Conservation (phyloP, 306 rosid genomes). For the Fagus crenata region DNA sequence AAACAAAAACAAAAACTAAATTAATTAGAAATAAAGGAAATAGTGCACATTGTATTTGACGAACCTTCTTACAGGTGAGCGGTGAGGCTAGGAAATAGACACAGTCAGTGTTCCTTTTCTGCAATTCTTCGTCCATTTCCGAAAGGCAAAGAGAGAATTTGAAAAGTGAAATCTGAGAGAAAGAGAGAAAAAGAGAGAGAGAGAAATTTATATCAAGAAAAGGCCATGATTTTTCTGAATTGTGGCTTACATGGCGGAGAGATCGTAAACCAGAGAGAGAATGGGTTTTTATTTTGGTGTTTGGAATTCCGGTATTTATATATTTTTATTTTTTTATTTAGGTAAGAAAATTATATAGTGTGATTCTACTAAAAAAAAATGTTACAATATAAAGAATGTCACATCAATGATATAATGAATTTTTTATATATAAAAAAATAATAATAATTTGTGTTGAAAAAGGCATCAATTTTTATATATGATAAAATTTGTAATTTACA, state of each 20-base stretch:
- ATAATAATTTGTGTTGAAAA: too few relatives aligned
- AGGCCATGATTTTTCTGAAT: conserved; percentile 31
- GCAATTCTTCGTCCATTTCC: conserved; percentile 64
- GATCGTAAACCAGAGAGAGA: conserved; percentile 10
- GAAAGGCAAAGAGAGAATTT: background rate
- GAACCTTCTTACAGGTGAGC: conserved; percentile 89
- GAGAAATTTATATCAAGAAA: background rate
- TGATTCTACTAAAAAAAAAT: too few relatives aligned
- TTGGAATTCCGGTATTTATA: background rate
- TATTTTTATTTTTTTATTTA: too few relatives aligned
- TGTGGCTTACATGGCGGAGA: conserved; percentile 22
- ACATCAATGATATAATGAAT: too few relatives aligned
- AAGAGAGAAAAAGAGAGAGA: conserved; percentile 8
- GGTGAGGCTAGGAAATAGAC: conserved; percentile 89
- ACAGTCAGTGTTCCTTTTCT: conserved; percentile 75
- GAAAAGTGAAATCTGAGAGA: background rate
- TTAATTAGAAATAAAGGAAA: background rate
- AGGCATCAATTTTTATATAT: too few relatives aligned
- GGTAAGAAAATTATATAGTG: too few relatives aligned
- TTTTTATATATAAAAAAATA: background rate
- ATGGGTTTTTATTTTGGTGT: conserved; percentile 3
- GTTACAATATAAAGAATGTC: too few relatives aligned
- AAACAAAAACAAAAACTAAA: background rate
- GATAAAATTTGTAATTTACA: too few relatives aligned
- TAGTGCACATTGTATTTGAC: background rate